These are phyloP conservation scores for Trifolium fragiferum DNA, from an alignment of 306 rosid species.

Conservation along the genomic window DNA sequence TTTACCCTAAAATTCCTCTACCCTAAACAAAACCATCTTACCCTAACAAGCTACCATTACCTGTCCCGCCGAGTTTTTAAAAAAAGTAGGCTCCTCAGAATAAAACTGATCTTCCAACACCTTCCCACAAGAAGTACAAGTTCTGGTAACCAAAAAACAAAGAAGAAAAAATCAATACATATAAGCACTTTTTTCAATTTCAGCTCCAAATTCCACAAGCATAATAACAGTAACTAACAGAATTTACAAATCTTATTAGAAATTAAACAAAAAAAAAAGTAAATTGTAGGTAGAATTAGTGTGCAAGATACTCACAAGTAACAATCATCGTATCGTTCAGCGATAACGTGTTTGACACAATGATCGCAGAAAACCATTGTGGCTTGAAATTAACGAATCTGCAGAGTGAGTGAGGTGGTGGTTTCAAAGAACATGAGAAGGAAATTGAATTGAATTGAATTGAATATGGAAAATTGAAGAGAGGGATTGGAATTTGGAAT, in stretches of 20 bases:
- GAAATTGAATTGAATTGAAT: not conserved
- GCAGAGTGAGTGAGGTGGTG: not conserved
- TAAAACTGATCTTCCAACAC: slow-evolving; percentile 39
- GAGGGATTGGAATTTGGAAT: not conserved
- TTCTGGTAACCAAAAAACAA: slow-evolving; percentile 20
- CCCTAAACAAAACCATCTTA: not conserved
- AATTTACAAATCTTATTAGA: not conserved
- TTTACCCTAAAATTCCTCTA: slow-evolving; percentile 8
- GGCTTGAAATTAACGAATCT: not conserved
- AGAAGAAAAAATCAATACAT: not conserved
- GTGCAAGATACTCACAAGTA: slow-evolving; percentile 35
- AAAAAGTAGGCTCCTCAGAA: slow-evolving; percentile 36
- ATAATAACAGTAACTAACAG: not conserved
- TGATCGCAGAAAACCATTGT: slow-evolving; percentile 40
- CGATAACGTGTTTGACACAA: slow-evolving; percentile 20
- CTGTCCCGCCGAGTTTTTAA: slow-evolving; percentile 34
- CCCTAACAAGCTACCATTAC: slow-evolving; percentile 16
- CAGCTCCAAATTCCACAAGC: slow-evolving; percentile 8
- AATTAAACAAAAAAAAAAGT: not conserved
- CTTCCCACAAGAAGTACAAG: slow-evolving; percentile 40
- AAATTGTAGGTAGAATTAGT: not conserved
- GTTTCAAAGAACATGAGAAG: not conserved
- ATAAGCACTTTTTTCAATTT: not conserved
- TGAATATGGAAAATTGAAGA: not conserved
- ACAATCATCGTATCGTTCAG: slow-evolving; percentile 27